A percentile compares a stretch with the other conserved stretches of the same genome.
Evolutionary conservation across 257 asterid genomes (phyloP).

Genomic region (Cordia subcordata): DNA sequence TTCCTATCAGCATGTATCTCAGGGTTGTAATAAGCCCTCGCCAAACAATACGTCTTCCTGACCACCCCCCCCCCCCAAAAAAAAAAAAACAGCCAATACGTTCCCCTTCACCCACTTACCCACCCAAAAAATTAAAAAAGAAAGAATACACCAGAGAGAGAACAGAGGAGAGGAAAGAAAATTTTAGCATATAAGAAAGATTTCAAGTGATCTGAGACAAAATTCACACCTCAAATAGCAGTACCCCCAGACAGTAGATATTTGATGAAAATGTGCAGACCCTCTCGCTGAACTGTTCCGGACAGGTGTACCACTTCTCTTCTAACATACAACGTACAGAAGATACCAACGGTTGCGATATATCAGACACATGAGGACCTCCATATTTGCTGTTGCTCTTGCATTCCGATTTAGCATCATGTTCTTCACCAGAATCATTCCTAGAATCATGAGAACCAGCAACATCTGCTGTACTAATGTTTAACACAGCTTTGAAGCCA

Average conservation of each 20-base stretch:
- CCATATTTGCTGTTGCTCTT: constrained; percentile 24
- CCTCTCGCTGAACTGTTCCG: constrained; percentile 56
- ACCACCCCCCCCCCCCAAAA: too few relatives aligned
- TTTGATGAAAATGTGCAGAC: constrained; percentile 66
- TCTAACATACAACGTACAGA: constrained; percentile 42
- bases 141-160: not conserved
- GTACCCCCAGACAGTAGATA: constrained; percentile 80
- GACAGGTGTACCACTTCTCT: constrained; percentile 83
- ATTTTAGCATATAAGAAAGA: not conserved
- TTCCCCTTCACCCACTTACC: too few relatives aligned
- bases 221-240: constrained; percentile 86
- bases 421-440: constrained; percentile 25
- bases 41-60: too few relatives aligned
- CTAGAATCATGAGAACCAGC: constrained; percentile 25
- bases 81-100: too few relatives aligned
- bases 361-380: constrained; percentile 27
- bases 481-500: constrained; percentile 31
- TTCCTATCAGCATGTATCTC: too few relatives aligned
- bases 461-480: constrained; percentile 21
- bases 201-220: constrained; percentile 1
- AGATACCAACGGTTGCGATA: constrained; percentile 29
- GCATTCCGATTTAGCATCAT: constrained; percentile 25
- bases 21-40: too few relatives aligned
- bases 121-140: not conserved
- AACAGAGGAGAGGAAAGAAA: not conserved